phyloP scores from a whole-genome alignment of 1,139 yeast genomes.

The Tardiomyces blankii region DNA sequence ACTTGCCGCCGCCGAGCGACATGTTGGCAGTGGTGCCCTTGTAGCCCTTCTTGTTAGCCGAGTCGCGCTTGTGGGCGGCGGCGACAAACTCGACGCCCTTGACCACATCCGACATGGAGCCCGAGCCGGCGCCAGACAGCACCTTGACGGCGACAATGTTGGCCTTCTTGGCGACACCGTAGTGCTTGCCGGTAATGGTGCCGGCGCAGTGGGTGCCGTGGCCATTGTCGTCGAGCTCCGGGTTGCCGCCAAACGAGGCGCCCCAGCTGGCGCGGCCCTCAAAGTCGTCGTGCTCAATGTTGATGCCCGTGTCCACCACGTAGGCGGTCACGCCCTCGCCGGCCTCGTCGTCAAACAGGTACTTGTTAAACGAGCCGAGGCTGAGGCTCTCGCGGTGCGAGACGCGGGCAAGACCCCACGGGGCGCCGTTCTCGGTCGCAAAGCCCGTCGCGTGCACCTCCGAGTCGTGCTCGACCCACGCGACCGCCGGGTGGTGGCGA shows the following conservation, averaged over 20 bases:
- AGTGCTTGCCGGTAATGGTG: constrained; percentile 43
- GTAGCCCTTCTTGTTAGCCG: constrained; percentile 50
- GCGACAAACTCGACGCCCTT: constrained; percentile 33
- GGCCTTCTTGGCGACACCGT: constrained; percentile 54
- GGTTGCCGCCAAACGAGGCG: constrained; percentile 42
- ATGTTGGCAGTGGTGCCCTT: constrained; percentile 44
- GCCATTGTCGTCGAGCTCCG: constrained; percentile 71
- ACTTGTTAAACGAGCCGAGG: constrained; percentile 37
- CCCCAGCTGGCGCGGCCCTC: constrained; percentile 93
- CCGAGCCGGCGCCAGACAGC: constrained; percentile 36
- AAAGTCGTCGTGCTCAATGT: constrained; percentile 66
- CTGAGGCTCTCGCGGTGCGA: constrained; percentile 71
- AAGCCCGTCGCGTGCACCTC: constrained; percentile 43
- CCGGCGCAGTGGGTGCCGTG: constrained; percentile 61
- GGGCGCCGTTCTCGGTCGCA: constrained; percentile 67
- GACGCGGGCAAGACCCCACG: constrained; percentile 89
- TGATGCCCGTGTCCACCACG: constrained; percentile 87
- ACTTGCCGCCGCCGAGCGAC: constrained; percentile 40
- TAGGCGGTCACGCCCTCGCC: constrained; percentile 86
- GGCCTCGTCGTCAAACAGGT: constrained; percentile 64
- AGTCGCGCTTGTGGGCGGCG: constrained; percentile 41
- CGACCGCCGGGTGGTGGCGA: constrained; percentile 38
- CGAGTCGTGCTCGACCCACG: constrained; percentile 72
- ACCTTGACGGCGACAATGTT: constrained; percentile 47
- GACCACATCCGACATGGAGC: constrained; percentile 35